Conservation (phyloP, 2,329 filamentous ascomycete genomes). For the Exserohilum turcica region DNA sequence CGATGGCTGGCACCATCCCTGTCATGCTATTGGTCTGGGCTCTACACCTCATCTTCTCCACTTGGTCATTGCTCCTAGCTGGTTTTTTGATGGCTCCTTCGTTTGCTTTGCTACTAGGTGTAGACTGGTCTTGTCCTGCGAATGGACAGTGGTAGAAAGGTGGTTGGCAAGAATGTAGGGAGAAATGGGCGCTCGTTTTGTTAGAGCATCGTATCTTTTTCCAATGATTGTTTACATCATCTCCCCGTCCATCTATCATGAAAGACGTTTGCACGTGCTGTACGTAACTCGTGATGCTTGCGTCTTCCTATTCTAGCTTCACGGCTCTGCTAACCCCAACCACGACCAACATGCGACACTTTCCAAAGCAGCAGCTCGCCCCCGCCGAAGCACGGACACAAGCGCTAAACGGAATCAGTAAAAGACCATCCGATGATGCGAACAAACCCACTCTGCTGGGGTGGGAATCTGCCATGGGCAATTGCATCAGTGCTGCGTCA, state of each 20-base stretch:
- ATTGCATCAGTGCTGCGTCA: constrained; percentile 25
- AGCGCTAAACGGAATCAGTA: constrained; percentile 13
- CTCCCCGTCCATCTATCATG: not conserved
- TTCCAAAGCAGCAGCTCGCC: constrained; percentile 9
- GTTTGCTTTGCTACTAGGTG: not conserved
- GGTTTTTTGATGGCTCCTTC: not conserved
- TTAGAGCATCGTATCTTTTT: not conserved
- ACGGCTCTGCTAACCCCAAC: not conserved
- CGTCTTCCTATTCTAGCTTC: not conserved
- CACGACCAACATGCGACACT: constrained; percentile 10
- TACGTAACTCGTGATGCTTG: not conserved
- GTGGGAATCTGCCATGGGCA: constrained; percentile 14
- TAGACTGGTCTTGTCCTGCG: not conserved
- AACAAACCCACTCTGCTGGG: constrained; percentile 9
- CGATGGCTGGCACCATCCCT: not conserved
- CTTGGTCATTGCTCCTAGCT: not conserved
- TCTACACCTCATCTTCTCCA: not conserved
- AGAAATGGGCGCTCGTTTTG: not conserved
- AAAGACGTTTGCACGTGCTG: not conserved
- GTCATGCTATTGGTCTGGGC: not conserved
- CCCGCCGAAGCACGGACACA: constrained; percentile 6
- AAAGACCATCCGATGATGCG: constrained; percentile 10
- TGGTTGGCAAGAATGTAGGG: not conserved
- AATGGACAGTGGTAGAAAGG: not conserved
- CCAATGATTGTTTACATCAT: not conserved